These are phyloP conservation scores for Fusarium pseudonygamai DNA, from an alignment of 2,329 filamentous ascomycete genomes.

Conservation along the genomic window DNA sequence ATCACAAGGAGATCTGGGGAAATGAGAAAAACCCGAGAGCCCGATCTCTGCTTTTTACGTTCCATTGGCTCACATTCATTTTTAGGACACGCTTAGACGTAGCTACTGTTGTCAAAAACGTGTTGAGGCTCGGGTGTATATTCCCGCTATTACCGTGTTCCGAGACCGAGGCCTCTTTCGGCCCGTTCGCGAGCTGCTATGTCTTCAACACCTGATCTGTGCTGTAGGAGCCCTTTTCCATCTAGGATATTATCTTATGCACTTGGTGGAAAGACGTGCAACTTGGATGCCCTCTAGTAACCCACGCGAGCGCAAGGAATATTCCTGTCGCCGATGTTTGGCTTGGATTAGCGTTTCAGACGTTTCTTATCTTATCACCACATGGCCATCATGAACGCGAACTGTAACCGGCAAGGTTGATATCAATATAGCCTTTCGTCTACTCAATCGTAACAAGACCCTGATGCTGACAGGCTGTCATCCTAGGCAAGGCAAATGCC, in stretches of 20 bases:
- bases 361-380: no score
- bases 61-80: not conserved
- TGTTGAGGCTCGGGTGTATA: not conserved
- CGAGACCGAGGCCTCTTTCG: not conserved
- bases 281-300: no score
- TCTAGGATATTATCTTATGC: no score
- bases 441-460: no score
- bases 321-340: no score
- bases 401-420: no score
- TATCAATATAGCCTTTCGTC: no score
- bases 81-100: not conserved
- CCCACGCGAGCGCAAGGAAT: not conserved
- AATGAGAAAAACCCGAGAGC: not conserved
- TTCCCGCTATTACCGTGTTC: not conserved
- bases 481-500: no score
- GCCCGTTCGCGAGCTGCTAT: not conserved
- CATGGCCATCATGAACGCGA: no score
- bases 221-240: no score
- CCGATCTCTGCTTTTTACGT: not conserved
- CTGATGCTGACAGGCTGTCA: no score
- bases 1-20: not conserved
- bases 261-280: no score
- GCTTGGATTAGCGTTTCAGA: not conserved
- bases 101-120: not conserved
- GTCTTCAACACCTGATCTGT: not conserved